Percentiles rank a stretch among this genome's conserved stretches.
Conservation (phyloP, 192 early-diverging fungal genomes). For the Podila horticola region DNA sequence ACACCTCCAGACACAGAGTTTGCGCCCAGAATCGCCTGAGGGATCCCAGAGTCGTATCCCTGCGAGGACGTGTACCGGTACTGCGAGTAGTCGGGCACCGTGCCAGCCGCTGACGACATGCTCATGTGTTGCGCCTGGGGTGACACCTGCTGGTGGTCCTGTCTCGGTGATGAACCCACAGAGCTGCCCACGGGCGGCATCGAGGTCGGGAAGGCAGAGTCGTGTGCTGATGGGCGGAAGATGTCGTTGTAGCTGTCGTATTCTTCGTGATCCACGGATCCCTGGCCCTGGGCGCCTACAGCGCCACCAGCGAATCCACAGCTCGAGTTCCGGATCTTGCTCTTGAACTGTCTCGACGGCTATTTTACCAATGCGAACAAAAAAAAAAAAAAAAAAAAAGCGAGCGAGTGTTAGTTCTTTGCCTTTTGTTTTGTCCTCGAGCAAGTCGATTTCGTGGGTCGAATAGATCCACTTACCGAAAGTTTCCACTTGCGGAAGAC, state of each 20-base stretch:
- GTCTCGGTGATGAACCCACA: not conserved
- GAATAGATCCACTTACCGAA: conserved; percentile 17
- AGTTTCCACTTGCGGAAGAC: conserved; percentile 53
- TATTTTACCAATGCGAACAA: not conserved
- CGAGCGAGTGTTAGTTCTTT: not conserved
- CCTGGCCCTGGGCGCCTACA: not conserved
- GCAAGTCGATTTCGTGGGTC: not conserved
- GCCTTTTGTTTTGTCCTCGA: not conserved
- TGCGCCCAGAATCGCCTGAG: not conserved
- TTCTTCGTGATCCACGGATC: not conserved
- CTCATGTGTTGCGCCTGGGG: not conserved
- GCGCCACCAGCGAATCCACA: not conserved
- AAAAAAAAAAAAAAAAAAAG: not conserved
- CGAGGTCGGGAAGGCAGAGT: conserved; percentile 5
- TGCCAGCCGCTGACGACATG: not conserved
- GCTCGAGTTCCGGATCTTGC: conserved; percentile 24
- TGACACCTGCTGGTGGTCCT: not conserved
- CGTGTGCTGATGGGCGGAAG: conserved; percentile 24
- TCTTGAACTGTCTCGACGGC: conserved; percentile 47
- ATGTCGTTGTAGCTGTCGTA: conserved; percentile 26
- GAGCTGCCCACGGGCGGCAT: not conserved
- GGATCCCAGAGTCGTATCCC: not conserved
- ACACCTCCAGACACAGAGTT: not conserved
- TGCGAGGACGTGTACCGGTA: not conserved
- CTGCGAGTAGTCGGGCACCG: not conserved